Percentiles rank a stretch among this genome's conserved stretches.
phyloP scores from a whole-genome alignment of 768 basidiomycete genomes.

The Russula lepida region DNA sequence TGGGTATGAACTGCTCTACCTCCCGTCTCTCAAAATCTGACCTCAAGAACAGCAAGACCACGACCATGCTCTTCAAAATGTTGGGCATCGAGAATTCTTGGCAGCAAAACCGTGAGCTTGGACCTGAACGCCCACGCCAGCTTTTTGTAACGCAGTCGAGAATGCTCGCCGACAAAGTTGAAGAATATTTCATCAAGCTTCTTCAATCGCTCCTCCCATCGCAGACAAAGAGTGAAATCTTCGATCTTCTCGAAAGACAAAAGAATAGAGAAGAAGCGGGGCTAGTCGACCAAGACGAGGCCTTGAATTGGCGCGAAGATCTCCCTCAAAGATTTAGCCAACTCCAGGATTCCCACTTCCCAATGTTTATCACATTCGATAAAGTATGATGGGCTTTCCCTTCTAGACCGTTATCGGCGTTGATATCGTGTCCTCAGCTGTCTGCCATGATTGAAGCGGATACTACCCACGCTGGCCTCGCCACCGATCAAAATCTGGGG shows the following conservation, averaged over 20 bases:
- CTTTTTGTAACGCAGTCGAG: conserved; percentile 71
- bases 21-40: neutral
- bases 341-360: conserved; percentile 56
- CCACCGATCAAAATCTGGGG: neutral
- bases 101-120: conserved; percentile 31
- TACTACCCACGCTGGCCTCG: conserved; percentile 18
- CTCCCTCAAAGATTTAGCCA: conserved; percentile 48
- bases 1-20: conserved; percentile 36
- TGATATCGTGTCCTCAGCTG: conserved; percentile 29
- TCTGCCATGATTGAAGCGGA: conserved; percentile 45
- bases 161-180: conserved; percentile 57
- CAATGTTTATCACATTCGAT: conserved; percentile 62
- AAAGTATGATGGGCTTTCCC: conserved; percentile 32
- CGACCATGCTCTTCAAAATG: conserved; percentile 74
- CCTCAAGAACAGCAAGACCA: conserved; percentile 50
- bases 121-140: conserved; percentile 41
- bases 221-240: conserved; percentile 34
- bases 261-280: conserved; percentile 22
- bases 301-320: conserved; percentile 33
- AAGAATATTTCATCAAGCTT: conserved; percentile 54
- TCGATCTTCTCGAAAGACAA: conserved; percentile 21
- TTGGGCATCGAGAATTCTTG: conserved; percentile 53
- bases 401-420: neutral
- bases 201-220: conserved; percentile 37
- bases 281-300: conserved; percentile 39